These are phyloP conservation scores for Penicillium samsonianum DNA, from an alignment of 495 filamentous ascomycete species.

Conservation along the genomic window DNA sequence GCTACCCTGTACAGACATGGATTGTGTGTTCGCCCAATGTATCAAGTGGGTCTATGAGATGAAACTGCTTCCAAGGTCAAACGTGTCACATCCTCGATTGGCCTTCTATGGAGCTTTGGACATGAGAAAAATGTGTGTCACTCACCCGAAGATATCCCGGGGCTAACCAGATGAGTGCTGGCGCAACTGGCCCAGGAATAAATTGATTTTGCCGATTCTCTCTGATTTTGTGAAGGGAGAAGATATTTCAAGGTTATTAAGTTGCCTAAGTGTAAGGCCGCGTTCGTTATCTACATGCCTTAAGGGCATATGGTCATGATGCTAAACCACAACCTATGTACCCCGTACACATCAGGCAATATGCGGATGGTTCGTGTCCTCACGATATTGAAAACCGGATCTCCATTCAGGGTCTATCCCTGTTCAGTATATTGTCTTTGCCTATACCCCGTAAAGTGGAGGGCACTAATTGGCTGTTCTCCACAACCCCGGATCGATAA, in stretches of 20 bases:
- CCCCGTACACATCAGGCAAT: neutral
- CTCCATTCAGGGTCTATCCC: neutral
- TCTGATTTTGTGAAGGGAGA: neutral
- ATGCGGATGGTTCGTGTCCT: too few species aligned
- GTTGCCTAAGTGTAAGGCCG: neutral
- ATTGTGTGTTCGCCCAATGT: neutral
- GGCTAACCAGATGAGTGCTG: slow-evolving; percentile 5
- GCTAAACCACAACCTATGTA: neutral
- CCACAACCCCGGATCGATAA: slow-evolving; percentile 1
- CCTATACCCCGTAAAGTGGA: neutral
- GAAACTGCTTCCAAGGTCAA: neutral
- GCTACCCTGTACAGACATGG: neutral
- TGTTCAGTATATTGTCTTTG: neutral
- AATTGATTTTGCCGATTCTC: neutral
- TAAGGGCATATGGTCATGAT: neutral
- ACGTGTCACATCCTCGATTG: neutral
- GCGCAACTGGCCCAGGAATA: neutral
- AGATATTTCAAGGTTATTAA: neutral
- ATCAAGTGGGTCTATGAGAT: neutral
- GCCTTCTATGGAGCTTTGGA: neutral
- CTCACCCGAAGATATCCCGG: slow-evolving; percentile 9
- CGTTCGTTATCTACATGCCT: neutral
- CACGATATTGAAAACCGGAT: neutral
- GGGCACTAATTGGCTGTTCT: neutral
- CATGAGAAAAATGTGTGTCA: neutral